Conservation (phyloP, 257 asterid genomes). For the Fraxinus excelsior region DNA sequence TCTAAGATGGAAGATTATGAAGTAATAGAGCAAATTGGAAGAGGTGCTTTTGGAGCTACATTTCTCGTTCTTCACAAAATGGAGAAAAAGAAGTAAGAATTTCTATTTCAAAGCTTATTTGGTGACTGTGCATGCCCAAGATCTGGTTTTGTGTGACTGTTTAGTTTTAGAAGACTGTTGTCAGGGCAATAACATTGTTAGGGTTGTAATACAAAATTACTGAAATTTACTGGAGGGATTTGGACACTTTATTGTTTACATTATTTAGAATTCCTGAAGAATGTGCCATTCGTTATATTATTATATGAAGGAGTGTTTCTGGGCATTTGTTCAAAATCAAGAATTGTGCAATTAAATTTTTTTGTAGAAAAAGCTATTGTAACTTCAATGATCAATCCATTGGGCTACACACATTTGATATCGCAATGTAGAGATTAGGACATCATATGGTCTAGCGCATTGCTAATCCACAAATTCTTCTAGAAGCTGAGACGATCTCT, state of each 20-base stretch:
- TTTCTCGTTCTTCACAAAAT: conserved; percentile 74
- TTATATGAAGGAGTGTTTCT: not conserved
- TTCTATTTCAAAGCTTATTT: conserved; percentile 12
- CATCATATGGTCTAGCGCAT: not conserved
- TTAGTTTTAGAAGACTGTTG: conserved; percentile 16
- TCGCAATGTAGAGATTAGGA: not conserved
- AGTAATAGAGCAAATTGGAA: conserved; percentile 86
- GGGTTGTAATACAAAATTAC: not conserved
- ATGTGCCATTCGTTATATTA: not conserved
- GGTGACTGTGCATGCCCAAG: conserved; percentile 27
- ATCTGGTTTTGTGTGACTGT: conserved; percentile 17
- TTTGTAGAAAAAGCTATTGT: not conserved
- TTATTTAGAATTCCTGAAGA: not conserved
- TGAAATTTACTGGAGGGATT: not conserved
- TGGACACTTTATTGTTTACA: not conserved
- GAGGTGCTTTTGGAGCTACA: conserved; percentile 80
- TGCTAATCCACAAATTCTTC: not conserved
- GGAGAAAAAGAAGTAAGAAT: conserved; percentile 66
- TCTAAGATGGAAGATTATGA: conserved; percentile 83
- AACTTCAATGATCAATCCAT: not conserved
- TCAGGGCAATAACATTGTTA: not conserved
- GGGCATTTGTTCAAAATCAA: not conserved
- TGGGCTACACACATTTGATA: not conserved
- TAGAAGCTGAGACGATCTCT: not conserved
- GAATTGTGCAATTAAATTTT: not conserved